Conservation (phyloP, 1,284 basidiomycete species). For the Amylostereum areolatum region DNA sequence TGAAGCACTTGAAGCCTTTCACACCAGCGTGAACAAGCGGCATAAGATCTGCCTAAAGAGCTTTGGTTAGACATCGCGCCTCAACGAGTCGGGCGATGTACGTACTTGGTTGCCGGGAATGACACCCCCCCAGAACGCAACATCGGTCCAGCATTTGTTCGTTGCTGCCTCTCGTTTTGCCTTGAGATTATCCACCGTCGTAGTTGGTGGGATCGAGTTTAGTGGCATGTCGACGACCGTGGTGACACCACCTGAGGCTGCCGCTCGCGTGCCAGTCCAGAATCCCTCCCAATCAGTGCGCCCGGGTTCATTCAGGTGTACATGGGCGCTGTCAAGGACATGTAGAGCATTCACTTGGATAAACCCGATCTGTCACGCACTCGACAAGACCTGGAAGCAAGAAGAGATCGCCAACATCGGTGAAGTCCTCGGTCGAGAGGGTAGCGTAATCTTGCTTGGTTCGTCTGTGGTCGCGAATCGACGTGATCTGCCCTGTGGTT, state of each 20-base stretch:
- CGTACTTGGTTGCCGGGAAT: slow-evolving; percentile 81
- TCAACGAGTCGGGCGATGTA: not conserved
- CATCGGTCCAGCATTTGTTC: slow-evolving; percentile 76
- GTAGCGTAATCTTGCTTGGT: slow-evolving; percentile 29
- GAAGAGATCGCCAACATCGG: slow-evolving; percentile 59
- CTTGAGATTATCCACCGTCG: slow-evolving; percentile 69
- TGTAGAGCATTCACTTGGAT: not conserved
- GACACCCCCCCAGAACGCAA: slow-evolving; percentile 94
- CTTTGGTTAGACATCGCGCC: not conserved
- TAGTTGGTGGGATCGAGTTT: slow-evolving; percentile 93
- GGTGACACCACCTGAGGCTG: slow-evolving; percentile 85
- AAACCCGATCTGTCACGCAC: slow-evolving; percentile 37
- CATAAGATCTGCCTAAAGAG: slow-evolving; percentile 49
- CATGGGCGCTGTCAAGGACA: slow-evolving; percentile 70
- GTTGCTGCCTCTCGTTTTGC: slow-evolving; percentile 66
- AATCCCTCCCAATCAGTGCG: slow-evolving; percentile 94
- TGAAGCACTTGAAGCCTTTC: slow-evolving; percentile 93
- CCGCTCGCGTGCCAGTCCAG: slow-evolving; percentile 83
- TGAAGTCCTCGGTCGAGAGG: slow-evolving; percentile 35
- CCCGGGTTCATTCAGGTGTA: slow-evolving; percentile 92
- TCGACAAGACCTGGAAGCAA: slow-evolving; percentile 85
- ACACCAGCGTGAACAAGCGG: slow-evolving; percentile 74
- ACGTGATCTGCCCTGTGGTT: slow-evolving; percentile 60
- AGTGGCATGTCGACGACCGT: slow-evolving; percentile 94
- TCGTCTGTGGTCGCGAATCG: slow-evolving; percentile 35